phyloP scores from a whole-genome alignment of 345 rosid genomes.

The Rubroshorea leprosula region DNA sequence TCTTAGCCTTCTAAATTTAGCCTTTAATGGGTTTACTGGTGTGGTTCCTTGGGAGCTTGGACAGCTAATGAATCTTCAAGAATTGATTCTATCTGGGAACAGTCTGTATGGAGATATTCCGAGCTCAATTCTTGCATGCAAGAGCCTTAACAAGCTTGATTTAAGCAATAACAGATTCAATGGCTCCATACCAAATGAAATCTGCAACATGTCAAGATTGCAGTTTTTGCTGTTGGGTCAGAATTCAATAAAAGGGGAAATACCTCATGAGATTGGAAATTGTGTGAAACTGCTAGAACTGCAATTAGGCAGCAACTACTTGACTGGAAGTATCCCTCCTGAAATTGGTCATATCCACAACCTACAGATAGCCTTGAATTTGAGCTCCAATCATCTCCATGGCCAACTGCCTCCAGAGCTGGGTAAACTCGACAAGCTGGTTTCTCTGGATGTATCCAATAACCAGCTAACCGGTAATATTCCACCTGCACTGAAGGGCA shows the following conservation, averaged over 20 bases:
- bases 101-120: slow-evolving; percentile 78
- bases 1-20: slow-evolving; percentile 79
- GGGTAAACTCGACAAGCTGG: slow-evolving; percentile 78
- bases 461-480: slow-evolving; percentile 76
- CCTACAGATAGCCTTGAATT: slow-evolving; percentile 62
- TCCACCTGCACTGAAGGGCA: slow-evolving; percentile 63
- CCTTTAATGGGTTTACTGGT: slow-evolving; percentile 83
- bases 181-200: slow-evolving; percentile 66
- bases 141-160: slow-evolving; percentile 89
- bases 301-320: slow-evolving; percentile 62
- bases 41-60: slow-evolving; percentile 65
- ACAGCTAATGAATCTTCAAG: slow-evolving; percentile 74
- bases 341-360: slow-evolving; percentile 64
- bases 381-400: slow-evolving; percentile 81
- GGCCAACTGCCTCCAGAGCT: slow-evolving; percentile 75
- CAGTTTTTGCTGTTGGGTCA: slow-evolving; percentile 62
- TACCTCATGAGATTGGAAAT: slow-evolving; percentile 75
- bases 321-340: slow-evolving; percentile 76
- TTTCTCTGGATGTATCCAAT: slow-evolving; percentile 78
- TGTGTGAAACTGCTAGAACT: slow-evolving; percentile 53
- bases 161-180: slow-evolving; percentile 67
- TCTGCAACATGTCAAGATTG: slow-evolving; percentile 58
- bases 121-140: slow-evolving; percentile 55
- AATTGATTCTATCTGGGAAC: slow-evolving; percentile 83
- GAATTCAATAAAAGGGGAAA: slow-evolving; percentile 67